Conservation (phyloP, 306 rosid genomes). For the Cajanus cajan region DNA sequence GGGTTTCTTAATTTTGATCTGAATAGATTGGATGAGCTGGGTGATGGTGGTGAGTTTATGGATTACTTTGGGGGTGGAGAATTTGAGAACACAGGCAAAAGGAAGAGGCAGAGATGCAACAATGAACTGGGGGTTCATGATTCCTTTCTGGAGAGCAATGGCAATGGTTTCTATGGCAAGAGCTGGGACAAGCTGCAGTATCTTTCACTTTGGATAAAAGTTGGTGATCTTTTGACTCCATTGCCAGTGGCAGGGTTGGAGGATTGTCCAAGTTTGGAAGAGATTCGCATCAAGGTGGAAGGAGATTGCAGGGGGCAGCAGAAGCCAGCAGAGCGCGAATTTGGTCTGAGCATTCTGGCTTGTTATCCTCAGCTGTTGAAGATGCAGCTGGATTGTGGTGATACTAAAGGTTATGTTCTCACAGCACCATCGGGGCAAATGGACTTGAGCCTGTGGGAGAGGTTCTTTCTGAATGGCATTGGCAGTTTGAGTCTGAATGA, state of each 20-base stretch:
- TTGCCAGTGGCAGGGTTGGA: slow-evolving; percentile 68
- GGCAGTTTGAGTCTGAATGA: slow-evolving; percentile 55
- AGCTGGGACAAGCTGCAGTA: slow-evolving; percentile 63
- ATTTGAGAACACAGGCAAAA: slow-evolving; percentile 36
- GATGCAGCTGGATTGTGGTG: slow-evolving; percentile 85
- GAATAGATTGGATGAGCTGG: slow-evolving; percentile 29
- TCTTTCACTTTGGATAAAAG: slow-evolving; percentile 85
- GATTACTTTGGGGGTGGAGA: slow-evolving; percentile 39
- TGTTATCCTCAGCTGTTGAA: slow-evolving; percentile 62
- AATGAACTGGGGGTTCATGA: slow-evolving; percentile 36
- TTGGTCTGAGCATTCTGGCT: slow-evolving; percentile 63
- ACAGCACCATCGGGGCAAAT: slow-evolving; percentile 81
- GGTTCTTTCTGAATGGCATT: slow-evolving; percentile 77
- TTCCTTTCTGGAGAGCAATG: slow-evolving; percentile 35
- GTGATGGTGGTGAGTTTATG: slow-evolving; percentile 6
- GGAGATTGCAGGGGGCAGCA: slow-evolving; percentile 76
- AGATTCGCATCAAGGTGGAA: slow-evolving; percentile 66
- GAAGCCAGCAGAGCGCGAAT: slow-evolving; percentile 46
- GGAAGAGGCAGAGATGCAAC: slow-evolving; percentile 58
- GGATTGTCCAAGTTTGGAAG: slow-evolving; percentile 74
- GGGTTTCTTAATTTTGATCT: slow-evolving; percentile 38
- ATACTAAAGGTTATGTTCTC: slow-evolving; percentile 70
- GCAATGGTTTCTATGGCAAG: slow-evolving; percentile 44
- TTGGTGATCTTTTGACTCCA: slow-evolving; percentile 71
- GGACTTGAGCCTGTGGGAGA: slow-evolving; percentile 95